These are phyloP conservation scores for Pseudoneurospora amorphoporcata DNA, from an alignment of 495 filamentous ascomycete genomes.

Conservation along the genomic window DNA sequence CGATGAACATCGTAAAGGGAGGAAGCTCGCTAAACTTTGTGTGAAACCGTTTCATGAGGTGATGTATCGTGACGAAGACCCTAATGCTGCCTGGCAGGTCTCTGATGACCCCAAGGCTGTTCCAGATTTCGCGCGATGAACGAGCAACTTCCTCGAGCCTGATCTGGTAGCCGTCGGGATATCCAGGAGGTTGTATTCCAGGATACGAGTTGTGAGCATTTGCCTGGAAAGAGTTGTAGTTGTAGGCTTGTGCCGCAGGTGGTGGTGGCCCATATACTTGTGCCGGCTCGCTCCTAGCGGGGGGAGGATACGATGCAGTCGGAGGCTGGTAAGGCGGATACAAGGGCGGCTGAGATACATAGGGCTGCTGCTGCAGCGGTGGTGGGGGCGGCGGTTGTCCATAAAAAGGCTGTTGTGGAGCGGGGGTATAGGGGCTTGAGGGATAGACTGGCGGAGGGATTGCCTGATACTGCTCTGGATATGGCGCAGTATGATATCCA, in stretches of 20 bases:
- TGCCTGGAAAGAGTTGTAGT: slow-evolving; percentile 15
- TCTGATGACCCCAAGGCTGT: slow-evolving; percentile 45
- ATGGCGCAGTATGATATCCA: slow-evolving; percentile 28
- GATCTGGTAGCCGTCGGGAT: slow-evolving; percentile 32
- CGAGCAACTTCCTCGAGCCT: slow-evolving; percentile 50
- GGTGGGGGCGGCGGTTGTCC: slow-evolving; percentile 5
- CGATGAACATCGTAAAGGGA: slow-evolving; percentile 50
- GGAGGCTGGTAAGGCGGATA: slow-evolving; percentile 19
- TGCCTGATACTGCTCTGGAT: slow-evolving; percentile 24
- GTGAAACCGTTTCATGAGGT: slow-evolving; percentile 44
- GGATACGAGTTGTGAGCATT: slow-evolving; percentile 10
- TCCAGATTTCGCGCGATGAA: slow-evolving; percentile 53
- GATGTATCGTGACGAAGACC: slow-evolving; percentile 54
- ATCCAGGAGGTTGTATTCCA: slow-evolving; percentile 5
- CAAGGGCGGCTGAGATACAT: slow-evolving; percentile 13
- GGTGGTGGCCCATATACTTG: slow-evolving; percentile 12
- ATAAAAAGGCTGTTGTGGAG: slow-evolving; percentile 21
- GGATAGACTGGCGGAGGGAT: slow-evolving; percentile 12
- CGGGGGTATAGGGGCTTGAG: slow-evolving; percentile 24
- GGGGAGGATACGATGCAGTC: slow-evolving; percentile 11
- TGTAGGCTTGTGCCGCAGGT: slow-evolving; percentile 15
- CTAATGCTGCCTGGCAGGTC: slow-evolving; percentile 52
- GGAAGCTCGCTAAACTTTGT: slow-evolving; percentile 45
- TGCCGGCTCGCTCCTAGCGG: slow-evolving; percentile 10
- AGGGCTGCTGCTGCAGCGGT: slow-evolving; percentile 6